A percentile compares a stretch with the other conserved stretches of the same genome.
Evolutionary conservation across 2,329 filamentous ascomycete genomes (phyloP).

Genomic region (Fusarium transvaalense): DNA sequence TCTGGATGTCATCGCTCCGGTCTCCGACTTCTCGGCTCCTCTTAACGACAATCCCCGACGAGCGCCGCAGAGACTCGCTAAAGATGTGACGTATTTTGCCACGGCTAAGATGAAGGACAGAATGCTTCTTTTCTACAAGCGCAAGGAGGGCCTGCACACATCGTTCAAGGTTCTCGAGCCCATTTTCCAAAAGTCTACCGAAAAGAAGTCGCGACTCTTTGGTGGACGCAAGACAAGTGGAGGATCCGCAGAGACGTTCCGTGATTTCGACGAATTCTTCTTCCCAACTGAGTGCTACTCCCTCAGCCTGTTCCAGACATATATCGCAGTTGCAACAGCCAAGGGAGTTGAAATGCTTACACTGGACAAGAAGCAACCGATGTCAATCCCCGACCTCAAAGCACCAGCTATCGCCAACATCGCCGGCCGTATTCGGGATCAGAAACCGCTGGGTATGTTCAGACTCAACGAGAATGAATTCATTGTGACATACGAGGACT

Average conservation of each 20-base stretch:
- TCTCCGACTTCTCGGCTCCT: constrained; percentile 71
- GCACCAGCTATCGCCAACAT: constrained; percentile 85
- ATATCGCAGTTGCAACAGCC: constrained; percentile 89
- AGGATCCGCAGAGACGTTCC: constrained; percentile 92
- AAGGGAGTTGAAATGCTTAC: constrained; percentile 97
- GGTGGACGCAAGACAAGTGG: constrained; percentile 68
- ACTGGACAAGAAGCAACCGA: constrained; percentile 95
- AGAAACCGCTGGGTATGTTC: constrained; percentile 95
- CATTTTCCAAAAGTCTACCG: constrained; percentile 90
- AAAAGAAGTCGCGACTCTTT: constrained; percentile 80
- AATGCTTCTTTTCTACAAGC: constrained; percentile 95
- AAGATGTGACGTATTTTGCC: constrained; percentile 96
- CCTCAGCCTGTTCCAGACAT: constrained; percentile 95
- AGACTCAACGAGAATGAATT: constrained; percentile 93
- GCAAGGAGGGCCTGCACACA: constrained; percentile 89
- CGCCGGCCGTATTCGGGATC: constrained; percentile 82
- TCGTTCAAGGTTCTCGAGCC: constrained; percentile 98
- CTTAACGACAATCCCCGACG: constrained; percentile 79
- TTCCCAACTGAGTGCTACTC: constrained; percentile 95
- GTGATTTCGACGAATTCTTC: constrained; percentile 99
- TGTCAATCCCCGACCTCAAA: constrained; percentile 90
- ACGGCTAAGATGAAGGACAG: constrained; percentile 98
- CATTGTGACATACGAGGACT: constrained; percentile 93
- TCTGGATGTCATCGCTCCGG: constrained; percentile 81
- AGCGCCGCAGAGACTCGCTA: constrained; percentile 91